Evolutionary conservation across 2,329 filamentous ascomycete genomes (phyloP).

Genomic region (Fusarium longipes): DNA sequence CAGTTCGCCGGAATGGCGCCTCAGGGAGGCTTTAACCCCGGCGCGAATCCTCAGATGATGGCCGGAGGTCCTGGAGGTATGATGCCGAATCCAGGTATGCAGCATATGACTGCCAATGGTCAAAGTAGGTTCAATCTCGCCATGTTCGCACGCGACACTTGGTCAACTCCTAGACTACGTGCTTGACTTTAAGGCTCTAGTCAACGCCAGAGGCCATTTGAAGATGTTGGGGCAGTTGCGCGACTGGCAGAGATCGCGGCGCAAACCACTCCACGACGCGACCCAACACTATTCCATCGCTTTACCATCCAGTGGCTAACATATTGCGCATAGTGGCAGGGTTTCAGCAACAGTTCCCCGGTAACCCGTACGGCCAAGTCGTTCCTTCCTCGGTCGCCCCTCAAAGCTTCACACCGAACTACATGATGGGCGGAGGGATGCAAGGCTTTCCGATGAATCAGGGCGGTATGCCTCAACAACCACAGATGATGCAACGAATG

Average conservation of each 20-base stretch:
- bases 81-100: conserved; percentile 72
- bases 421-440: conserved; percentile 66
- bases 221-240: not conserved
- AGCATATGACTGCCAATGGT: conserved; percentile 68
- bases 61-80: conserved; percentile 66
- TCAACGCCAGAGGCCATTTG: not conserved
- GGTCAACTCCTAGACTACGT: conserved; percentile 9
- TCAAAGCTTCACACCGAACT: conserved; percentile 62
- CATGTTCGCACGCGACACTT: conserved; percentile 40
- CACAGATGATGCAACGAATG: conserved; percentile 47
- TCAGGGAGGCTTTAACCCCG: conserved; percentile 62
- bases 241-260: conserved; percentile 21
- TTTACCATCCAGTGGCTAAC: conserved; percentile 28
- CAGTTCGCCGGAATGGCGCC: conserved; percentile 66
- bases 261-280: conserved; percentile 34
- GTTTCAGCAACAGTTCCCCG: conserved; percentile 68
- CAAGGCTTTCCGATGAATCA: conserved; percentile 67
- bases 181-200: not conserved
- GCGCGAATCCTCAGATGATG: conserved; percentile 67
- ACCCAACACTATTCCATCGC: not conserved
- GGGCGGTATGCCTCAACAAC: conserved; percentile 60
- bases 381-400: conserved; percentile 61
- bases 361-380: conserved; percentile 66
- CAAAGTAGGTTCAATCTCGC: conserved; percentile 64
- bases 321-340: conserved; percentile 60